Conservation (phyloP, 345 rosid species). For the Eucalyptus coolabah region DNA sequence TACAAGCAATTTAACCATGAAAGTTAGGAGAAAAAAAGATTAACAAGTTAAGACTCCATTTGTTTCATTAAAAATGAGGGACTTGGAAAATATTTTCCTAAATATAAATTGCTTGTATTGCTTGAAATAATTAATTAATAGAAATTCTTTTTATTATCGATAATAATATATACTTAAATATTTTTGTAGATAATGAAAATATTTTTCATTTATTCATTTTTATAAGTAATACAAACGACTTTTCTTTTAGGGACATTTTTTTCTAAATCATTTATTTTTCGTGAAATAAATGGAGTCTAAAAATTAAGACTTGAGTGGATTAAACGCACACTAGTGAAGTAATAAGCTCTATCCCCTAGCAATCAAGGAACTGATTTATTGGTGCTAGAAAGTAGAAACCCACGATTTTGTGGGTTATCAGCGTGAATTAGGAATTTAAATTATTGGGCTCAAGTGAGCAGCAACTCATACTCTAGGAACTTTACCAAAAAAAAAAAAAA, state of each 20-base stretch:
- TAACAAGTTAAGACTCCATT: neutral
- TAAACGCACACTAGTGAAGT: neutral
- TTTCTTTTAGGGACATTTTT: neutral
- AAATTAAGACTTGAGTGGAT: neutral
- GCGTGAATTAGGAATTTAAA: neutral
- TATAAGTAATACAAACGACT: too few species aligned
- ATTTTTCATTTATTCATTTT: too few species aligned
- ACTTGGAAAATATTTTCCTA: too few species aligned
- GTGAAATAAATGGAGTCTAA: too few species aligned
- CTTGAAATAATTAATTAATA: too few species aligned
- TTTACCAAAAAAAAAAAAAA: too few species aligned
- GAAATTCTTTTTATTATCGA: too few species aligned
- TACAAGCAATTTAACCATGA: neutral
- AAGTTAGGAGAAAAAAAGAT: neutral
- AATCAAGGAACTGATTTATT: neutral
- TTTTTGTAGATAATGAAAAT: too few species aligned
- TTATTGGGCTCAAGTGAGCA: neutral
- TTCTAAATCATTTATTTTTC: too few species aligned
- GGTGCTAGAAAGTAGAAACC: neutral
- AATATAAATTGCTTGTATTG: too few species aligned
- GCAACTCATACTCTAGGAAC: neutral
- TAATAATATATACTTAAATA: too few species aligned
- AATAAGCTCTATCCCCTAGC: constrained; percentile 19
- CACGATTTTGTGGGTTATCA: neutral
- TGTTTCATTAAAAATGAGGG: neutral